Conservation (phyloP, 768 basidiomycete species). For the Coprinopsis marcescibilis region DNA sequence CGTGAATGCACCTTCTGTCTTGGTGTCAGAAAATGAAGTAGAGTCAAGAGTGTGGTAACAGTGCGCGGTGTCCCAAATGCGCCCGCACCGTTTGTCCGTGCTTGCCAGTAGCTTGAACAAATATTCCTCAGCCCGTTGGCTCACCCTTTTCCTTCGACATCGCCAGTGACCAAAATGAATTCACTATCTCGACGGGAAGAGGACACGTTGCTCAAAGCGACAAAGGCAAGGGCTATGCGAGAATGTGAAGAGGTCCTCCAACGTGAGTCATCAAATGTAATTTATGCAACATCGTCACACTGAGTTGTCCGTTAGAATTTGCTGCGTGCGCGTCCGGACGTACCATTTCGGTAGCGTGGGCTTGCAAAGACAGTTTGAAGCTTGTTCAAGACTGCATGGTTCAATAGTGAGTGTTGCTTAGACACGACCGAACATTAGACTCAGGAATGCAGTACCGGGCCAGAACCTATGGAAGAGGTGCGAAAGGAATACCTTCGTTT, state of each 20-base stretch:
- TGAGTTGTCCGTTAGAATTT: conserved; percentile 48
- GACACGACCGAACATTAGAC: neutral
- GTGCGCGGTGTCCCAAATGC: neutral
- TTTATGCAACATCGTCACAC: neutral
- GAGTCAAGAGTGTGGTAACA: conserved; percentile 1
- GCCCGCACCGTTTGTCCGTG: neutral
- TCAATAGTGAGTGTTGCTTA: conserved; percentile 55
- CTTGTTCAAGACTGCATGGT: conserved; percentile 74
- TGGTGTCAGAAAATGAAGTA: neutral
- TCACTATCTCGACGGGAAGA: conserved; percentile 85
- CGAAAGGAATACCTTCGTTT: conserved; percentile 70
- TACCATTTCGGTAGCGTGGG: conserved; percentile 81
- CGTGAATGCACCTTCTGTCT: neutral
- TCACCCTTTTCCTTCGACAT: conserved; percentile 9
- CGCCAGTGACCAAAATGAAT: conserved; percentile 47
- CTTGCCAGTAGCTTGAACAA: conserved; percentile 2
- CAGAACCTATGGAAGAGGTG: conserved; percentile 67
- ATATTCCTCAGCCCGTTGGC: too few species aligned
- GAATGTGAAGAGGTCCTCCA: conserved; percentile 74
- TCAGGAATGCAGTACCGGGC: conserved; percentile 51
- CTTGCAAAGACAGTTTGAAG: conserved; percentile 65
- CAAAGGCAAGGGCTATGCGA: conserved; percentile 72
- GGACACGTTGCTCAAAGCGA: conserved; percentile 76
- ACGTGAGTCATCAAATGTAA: conserved; percentile 38
- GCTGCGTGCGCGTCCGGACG: conserved; percentile 80